phyloP scores from a whole-genome alignment of 176 grass and related monocot species.

The Tillandsia fasciculata region DNA sequence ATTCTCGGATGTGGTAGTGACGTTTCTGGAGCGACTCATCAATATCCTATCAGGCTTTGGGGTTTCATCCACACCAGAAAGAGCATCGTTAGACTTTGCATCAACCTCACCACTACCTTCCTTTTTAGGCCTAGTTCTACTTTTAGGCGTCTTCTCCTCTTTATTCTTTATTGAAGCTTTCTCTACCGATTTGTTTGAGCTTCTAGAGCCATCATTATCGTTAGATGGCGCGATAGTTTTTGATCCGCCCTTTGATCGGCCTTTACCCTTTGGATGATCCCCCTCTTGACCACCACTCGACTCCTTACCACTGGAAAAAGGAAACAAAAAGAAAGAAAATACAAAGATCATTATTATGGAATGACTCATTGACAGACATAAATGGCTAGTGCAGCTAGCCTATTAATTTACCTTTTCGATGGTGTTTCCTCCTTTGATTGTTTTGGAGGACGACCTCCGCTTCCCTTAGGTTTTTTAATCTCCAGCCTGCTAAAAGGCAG shows the following conservation, averaged over 20 bases:
- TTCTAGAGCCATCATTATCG: slow-evolving; percentile 17
- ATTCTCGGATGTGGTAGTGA: slow-evolving; percentile 29
- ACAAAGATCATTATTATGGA: slow-evolving; percentile 6
- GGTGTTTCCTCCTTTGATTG: slow-evolving; percentile 20
- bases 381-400: neutral
- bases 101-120: slow-evolving; percentile 20
- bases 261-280: slow-evolving; percentile 35
- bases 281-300: slow-evolving; percentile 3
- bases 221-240: slow-evolving; percentile 20
- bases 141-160: slow-evolving; percentile 21
- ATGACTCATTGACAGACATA: neutral
- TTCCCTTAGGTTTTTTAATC: slow-evolving; percentile 25
- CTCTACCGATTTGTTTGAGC: slow-evolving; percentile 17
- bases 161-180: slow-evolving; percentile 20
- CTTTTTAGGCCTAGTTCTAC: slow-evolving; percentile 15
- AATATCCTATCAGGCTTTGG: slow-evolving; percentile 4
- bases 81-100: slow-evolving; percentile 30
- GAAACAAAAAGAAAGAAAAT: neutral
- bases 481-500: slow-evolving; percentile 23
- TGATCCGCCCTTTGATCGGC: slow-evolving; percentile 35
- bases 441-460: slow-evolving; percentile 2
- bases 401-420: slow-evolving; percentile 20
- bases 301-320: slow-evolving; percentile 23
- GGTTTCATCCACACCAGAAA: slow-evolving; percentile 9
- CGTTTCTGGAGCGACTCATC: slow-evolving; percentile 24